Base-by-base conservation (phyloP, 1,139 yeast genomes). In the Kluyveromyces sp. region DNA sequence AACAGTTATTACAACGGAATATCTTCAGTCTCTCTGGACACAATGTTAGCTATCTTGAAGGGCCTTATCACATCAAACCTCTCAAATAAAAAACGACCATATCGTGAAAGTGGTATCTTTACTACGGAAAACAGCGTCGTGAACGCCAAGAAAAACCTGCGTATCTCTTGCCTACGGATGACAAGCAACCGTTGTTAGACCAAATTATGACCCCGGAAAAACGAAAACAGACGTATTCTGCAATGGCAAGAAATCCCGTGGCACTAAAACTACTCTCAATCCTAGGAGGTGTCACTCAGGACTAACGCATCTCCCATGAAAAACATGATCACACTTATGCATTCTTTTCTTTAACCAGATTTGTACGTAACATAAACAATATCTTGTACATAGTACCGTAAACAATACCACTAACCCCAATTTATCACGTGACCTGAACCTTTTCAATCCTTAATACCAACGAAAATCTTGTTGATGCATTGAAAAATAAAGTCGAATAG, bases 111-210 rank as follows among this genome's bases (percentile, higher is more conserved):
- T 57, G 7, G 50, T 57, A 10, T 53, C 59, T 10, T 48, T 57
- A 54, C 47, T 57, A 15, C 53, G 53, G 34, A 53, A 46, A 50
- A 54, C 46, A 53, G 58, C 41, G 37, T 55, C 2, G 37, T 55
- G 3, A 39, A 46, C 7, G 36, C 42, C 15, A 38, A 43, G 21
- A 25, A 43, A 8, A 36, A 39, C 7, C 45, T 25, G 15, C 41
- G 21, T 25, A 38, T 33, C 48, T 25, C 52, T 53, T 55, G n/a
- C 52, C 57, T 33, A 40, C 42, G 15, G 10, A 33, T 21, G 44
- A 30, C 3, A 30, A 43, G 15, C n/a, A 30, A 31, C 34, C 27
- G 26, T 21, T 29, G 25, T 25, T 28, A 6, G 33, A 41, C n/a
- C 8, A 30, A 38, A 31, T 29, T 10, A 31, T 38, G 29, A 40